phyloP scores from a whole-genome alignment of 306 rosid genomes.

The Acacia crassicarpa region DNA sequence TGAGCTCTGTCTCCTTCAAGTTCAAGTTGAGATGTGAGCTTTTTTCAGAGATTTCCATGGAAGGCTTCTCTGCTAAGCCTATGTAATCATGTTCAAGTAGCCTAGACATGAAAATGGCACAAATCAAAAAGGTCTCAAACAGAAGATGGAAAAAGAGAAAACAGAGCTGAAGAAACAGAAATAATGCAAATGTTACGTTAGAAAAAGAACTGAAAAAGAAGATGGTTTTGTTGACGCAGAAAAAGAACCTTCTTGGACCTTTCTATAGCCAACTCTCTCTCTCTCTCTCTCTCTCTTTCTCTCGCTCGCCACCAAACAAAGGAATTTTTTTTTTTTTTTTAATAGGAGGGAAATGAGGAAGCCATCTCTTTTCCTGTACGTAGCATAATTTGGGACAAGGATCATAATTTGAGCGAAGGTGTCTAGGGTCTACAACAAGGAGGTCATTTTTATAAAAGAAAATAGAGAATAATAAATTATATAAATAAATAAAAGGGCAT shows the following conservation, averaged over 20 bases:
- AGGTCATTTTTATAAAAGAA: background rate
- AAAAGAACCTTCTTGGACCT: slow-evolving; percentile 61
- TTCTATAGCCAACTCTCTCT: slow-evolving; percentile 39
- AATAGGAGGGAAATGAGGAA: background rate
- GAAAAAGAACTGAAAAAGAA: background rate
- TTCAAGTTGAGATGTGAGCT: slow-evolving; percentile 56
- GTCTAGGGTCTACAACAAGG: background rate
- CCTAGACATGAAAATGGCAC: slow-evolving; percentile 54
- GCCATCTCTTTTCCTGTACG: background rate
- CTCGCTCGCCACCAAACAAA: background rate
- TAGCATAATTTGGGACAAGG: background rate
- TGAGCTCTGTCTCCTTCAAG: slow-evolving; percentile 88
- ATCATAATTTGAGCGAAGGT: background rate
- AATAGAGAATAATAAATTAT: background rate
- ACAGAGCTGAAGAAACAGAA: slow-evolving; percentile 25
- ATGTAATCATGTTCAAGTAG: slow-evolving; percentile 76
- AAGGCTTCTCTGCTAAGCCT: slow-evolving; percentile 59
- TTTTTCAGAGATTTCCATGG: slow-evolving; percentile 64
- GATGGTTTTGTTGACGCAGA: slow-evolving; percentile 49
- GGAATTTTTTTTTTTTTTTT: background rate
- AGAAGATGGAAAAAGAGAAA: background rate
- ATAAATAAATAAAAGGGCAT: too few relatives aligned
- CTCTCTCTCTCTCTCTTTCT: slow-evolving; percentile 4
- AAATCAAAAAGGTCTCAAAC: slow-evolving; percentile 7
- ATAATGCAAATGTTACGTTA: background rate